Percentiles rank a stretch among this genome's conserved stretches.
phyloP scores from a whole-genome alignment of 257 asterid genomes.

The Jasminum sambac region DNA sequence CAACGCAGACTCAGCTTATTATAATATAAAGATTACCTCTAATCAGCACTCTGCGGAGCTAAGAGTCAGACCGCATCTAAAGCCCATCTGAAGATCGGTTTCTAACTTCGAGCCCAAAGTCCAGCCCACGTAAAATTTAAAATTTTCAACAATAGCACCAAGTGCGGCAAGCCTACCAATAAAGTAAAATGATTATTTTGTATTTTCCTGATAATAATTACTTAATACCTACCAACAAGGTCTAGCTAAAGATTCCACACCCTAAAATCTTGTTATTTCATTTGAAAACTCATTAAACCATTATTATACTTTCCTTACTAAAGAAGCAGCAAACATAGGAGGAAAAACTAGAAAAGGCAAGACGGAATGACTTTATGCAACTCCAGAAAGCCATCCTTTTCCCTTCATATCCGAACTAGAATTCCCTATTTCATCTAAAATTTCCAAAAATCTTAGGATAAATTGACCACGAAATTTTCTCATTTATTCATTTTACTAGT shows the following conservation, averaged over 20 bases:
- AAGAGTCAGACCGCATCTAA: too few species aligned
- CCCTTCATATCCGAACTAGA: constrained; percentile 18
- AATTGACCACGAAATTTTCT: background rate
- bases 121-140: too few species aligned
- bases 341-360: background rate
- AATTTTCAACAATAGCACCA: too few species aligned
- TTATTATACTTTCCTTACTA: constrained; percentile 32
- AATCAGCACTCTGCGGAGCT: too few species aligned
- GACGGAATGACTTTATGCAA: constrained; percentile 38
- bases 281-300: background rate
- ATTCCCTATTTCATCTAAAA: constrained; percentile 3
- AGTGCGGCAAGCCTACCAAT: too few species aligned
- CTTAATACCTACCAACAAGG: background rate
- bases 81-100: too few species aligned
- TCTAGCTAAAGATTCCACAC: background rate
- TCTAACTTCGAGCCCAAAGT: too few species aligned
- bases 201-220: background rate
- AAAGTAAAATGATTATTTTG: too few species aligned
- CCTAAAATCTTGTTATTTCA: background rate
- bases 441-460: background rate
- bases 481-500: background rate
- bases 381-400: constrained; percentile 46
- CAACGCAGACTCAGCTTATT: too few species aligned
- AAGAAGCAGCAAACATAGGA: constrained; percentile 27
- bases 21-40: too few species aligned